phyloP scores from a whole-genome alignment of 1,139 yeast genomes.

The Geotrichum macrosporum region DNA sequence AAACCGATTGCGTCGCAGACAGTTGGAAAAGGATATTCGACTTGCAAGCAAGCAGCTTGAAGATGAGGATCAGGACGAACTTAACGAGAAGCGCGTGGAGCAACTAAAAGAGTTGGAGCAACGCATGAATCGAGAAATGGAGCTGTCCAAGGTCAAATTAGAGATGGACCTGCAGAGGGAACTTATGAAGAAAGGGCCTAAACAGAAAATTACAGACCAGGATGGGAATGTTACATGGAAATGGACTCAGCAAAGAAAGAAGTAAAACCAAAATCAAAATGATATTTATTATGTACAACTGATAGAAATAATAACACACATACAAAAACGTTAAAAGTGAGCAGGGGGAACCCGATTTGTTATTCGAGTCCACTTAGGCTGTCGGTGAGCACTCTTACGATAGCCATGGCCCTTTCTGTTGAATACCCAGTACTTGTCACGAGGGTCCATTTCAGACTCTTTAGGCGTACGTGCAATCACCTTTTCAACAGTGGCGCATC shows the following conservation, averaged over 20 bases:
- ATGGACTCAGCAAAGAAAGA: slow-evolving; percentile 21
- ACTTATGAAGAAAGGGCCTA: slow-evolving; percentile 84
- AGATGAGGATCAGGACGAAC: slow-evolving; percentile 35
- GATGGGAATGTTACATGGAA: slow-evolving; percentile 44
- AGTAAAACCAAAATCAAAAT: too few relatives aligned
- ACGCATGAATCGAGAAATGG: slow-evolving; percentile 56
- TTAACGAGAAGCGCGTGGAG: slow-evolving; percentile 50
- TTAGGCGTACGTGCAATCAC: slow-evolving; percentile 62
- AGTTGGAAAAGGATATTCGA: slow-evolving; percentile 43
- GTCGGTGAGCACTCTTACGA: slow-evolving; percentile 75
- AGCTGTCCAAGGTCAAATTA: slow-evolving; percentile 62
- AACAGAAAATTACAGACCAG: slow-evolving; percentile 63
- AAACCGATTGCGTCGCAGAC: slow-evolving; percentile 63
- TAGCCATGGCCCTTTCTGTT: slow-evolving; percentile 69
- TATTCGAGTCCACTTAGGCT: slow-evolving; percentile 53
- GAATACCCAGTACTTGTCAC: slow-evolving; percentile 85
- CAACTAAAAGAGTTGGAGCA: slow-evolving; percentile 48
- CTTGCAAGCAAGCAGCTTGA: slow-evolving; percentile 32
- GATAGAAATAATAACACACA: neutral
- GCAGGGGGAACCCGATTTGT: slow-evolving; percentile 78
- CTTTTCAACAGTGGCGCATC: slow-evolving; percentile 51
- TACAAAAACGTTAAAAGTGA: slow-evolving; percentile 49
- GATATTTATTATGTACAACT: slow-evolving; percentile 11
- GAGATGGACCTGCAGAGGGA: slow-evolving; percentile 76
- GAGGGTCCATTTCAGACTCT: slow-evolving; percentile 71